Evolutionary conservation across 805 yeast genomes (phyloP).

Genomic region (Zygosaccharomyces pseudorouxii): DNA sequence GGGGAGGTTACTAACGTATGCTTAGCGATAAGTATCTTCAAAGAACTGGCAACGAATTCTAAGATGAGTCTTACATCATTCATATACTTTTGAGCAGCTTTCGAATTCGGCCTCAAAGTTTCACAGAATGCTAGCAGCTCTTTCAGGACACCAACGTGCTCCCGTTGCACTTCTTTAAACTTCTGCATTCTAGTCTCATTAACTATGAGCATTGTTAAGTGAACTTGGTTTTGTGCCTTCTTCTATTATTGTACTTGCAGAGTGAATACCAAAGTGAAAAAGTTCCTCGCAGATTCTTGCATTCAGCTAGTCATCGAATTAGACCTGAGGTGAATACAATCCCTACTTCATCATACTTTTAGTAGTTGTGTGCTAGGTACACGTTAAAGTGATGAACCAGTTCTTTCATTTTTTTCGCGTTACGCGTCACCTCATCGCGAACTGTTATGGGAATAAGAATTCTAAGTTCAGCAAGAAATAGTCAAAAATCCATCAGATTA

Average conservation of each 20-base stretch:
- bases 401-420: constrained; percentile 10
- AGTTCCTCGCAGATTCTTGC: not conserved
- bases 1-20: not conserved
- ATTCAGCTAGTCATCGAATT: not conserved
- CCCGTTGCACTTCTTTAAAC: not conserved
- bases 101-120: constrained; percentile 6
- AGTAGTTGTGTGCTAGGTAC: not conserved
- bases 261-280: not conserved
- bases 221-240: not conserved
- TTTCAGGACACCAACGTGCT: constrained; percentile 1
- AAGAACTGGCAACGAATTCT: constrained; percentile 6
- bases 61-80: constrained; percentile 1
- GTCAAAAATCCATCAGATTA: too few species aligned
- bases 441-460: not conserved
- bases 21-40: constrained; percentile 4
- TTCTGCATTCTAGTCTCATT: not conserved
- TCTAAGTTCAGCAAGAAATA: not conserved
- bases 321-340: not conserved
- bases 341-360: not conserved
- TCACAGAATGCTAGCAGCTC: constrained; percentile 9
- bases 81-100: constrained; percentile 13
- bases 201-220: not conserved
- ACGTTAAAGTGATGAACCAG: not conserved
- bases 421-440: constrained; percentile 8
- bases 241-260: not conserved